Percentiles rank a stretch among this genome's conserved stretches.
phyloP scores from a whole-genome alignment of 2,329 filamentous ascomycete species.

The Scedosporium apiospermum region DNA sequence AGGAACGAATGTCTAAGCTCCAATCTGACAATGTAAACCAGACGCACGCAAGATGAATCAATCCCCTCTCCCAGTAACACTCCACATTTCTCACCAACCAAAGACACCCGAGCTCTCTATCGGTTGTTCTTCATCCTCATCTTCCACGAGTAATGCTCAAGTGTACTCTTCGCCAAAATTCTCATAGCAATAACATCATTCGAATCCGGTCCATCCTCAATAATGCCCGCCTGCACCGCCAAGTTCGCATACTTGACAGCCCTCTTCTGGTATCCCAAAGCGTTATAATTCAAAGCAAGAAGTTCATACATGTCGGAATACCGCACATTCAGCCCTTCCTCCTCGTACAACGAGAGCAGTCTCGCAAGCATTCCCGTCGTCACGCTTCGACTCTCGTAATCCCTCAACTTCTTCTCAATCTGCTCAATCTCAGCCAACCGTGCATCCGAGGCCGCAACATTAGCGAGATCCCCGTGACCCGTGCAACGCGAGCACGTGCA shows the following conservation, averaged over 20 bases:
- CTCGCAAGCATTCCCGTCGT: constrained; percentile 26
- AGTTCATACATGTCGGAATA: constrained; percentile 25
- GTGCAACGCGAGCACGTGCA: constrained; percentile 30
- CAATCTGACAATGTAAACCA: background rate
- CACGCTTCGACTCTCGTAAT: background rate
- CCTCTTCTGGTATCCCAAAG: constrained; percentile 26
- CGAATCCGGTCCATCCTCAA: constrained; percentile 8
- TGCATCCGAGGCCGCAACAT: constrained; percentile 23
- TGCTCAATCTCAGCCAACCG: constrained; percentile 25
- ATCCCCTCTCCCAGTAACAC: background rate
- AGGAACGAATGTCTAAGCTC: background rate
- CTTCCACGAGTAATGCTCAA: constrained; percentile 6
- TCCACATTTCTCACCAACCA: background rate
- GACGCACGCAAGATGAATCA: background rate
- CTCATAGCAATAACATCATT: constrained; percentile 8
- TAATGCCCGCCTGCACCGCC: constrained; percentile 25
- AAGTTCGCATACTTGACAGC: constrained; percentile 27
- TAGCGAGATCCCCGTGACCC: constrained; percentile 13
- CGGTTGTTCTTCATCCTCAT: constrained; percentile 2
- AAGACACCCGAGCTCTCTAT: background rate
- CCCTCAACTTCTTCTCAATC: constrained; percentile 11
- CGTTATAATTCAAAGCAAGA: constrained; percentile 29
- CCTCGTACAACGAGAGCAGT: constrained; percentile 27
- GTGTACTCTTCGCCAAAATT: background rate
- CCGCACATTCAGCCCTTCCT: constrained; percentile 26